Evolutionary conservation across 179 eudicot species (phyloP), one percentile per base, ranked within the genome.

Genomic region (Silene vulgaris): DNA sequence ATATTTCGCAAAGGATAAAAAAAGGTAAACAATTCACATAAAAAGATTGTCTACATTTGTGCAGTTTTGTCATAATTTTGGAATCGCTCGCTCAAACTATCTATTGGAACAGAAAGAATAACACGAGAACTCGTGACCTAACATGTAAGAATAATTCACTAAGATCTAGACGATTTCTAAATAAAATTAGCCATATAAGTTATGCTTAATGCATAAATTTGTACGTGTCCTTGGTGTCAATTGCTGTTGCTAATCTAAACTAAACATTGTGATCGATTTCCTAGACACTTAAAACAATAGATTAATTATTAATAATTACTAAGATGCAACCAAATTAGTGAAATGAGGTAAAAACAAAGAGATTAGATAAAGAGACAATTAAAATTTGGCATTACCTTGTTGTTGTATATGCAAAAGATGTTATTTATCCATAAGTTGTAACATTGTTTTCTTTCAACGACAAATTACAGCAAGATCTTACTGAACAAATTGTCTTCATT

Each of bases 401-500:
- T 72, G 48, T 72, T 54, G 14, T 72, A 72, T 72, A 72, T 56
- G 75, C 65, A 72, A 72, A 72, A 54, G 75, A 72, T 56, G 75
- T 56, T 72, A 72, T 72, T 72, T 72, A 72, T 72, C 75, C 35
- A 56, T 72, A 54, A 52, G 3, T 64, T 62, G 72, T 69, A 50
- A 64, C 29, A 80, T 64, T 59, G 35, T 37, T 69, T 40, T 60
- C n/a, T 52, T 43, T 61, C 65, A 65, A 78, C 67, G 43, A 77
- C 75, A 72, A 74, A 74, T 60, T 69, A 71, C 82, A 80, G 35
- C 76, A 83, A 83, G 75, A 87, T 87, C 89, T 89, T 86, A 86
- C 90, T 87, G 69, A 76, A 23, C 80, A 80, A 16, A 77, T 80
- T 86, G 88, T 86, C 86, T 75, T 74, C 84, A 77, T 84, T 90